phyloP scores from a whole-genome alignment of 2,329 filamentous ascomycete species.

The Verticillium nubilum region DNA sequence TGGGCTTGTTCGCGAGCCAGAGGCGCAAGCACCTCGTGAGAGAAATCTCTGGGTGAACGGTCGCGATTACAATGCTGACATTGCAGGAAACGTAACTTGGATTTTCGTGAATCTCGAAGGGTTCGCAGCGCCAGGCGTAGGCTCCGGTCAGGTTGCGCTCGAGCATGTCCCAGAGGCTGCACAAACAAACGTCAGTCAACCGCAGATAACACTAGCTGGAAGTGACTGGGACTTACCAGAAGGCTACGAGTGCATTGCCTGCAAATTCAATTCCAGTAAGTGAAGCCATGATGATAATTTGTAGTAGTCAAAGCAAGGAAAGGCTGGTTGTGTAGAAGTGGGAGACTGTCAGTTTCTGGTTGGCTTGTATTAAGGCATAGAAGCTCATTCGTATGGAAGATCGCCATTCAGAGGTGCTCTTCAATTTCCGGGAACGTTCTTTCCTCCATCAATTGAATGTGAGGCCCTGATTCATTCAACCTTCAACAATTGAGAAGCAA shows the following conservation, averaged over 20 bases:
- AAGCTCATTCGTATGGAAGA: too few species aligned
- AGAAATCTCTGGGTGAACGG: constrained; percentile 14
- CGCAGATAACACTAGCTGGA: too few species aligned
- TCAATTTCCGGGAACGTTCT: too few species aligned
- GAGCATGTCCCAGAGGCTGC: not conserved
- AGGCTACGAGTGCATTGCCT: not conserved
- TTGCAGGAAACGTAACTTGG: constrained; percentile 7
- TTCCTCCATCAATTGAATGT: too few species aligned
- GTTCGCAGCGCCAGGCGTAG: not conserved
- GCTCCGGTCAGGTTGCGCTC: not conserved
- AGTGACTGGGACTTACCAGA: not conserved
- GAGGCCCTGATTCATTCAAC: too few species aligned
- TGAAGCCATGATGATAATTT: not conserved
- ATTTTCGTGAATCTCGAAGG: not conserved
- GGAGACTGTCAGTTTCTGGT: too few species aligned
- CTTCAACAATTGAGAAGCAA: too few species aligned
- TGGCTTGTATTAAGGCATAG: too few species aligned
- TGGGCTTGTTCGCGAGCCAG: constrained; percentile 16
- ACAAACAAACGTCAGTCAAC: too few species aligned
- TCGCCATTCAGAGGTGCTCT: too few species aligned
- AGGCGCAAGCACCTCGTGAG: constrained; percentile 14
- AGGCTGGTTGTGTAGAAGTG: too few species aligned
- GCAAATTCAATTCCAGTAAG: not conserved
- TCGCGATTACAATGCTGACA: constrained; percentile 21
- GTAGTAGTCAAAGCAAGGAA: too few species aligned